Evolutionary conservation across 2,329 filamentous ascomycete genomes (phyloP).

Genomic region (Calonectria pseudoreteaudii): DNA sequence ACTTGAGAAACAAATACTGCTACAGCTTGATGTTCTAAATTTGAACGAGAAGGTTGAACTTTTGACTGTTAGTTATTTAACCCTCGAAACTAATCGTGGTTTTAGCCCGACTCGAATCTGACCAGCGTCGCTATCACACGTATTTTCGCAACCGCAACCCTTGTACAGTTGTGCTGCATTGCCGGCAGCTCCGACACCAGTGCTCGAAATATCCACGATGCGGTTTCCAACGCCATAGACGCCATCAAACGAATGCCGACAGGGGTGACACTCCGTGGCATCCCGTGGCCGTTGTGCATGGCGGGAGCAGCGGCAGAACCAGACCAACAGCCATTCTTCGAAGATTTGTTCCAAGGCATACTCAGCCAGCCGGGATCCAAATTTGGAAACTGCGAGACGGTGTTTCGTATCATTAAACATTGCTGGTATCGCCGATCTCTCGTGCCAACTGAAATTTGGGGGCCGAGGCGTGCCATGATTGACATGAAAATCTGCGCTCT

Average conservation of each 20-base stretch:
- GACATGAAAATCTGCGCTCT: slow-evolving; percentile 36
- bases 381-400: slow-evolving; percentile 34
- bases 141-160: slow-evolving; percentile 28
- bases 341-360: slow-evolving; percentile 15
- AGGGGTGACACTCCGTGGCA: slow-evolving; percentile 26
- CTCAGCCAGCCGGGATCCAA: slow-evolving; percentile 18
- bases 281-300: slow-evolving; percentile 32
- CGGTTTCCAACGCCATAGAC: slow-evolving; percentile 22
- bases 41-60: not conserved
- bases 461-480: slow-evolving; percentile 29
- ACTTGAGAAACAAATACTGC: not conserved
- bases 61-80: not conserved
- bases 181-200: not conserved
- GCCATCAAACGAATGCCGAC: slow-evolving; percentile 21
- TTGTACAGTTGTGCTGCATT: slow-evolving; percentile 28
- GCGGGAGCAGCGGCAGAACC: slow-evolving; percentile 29
- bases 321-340: slow-evolving; percentile 30
- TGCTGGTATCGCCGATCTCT: slow-evolving; percentile 25
- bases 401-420: slow-evolving; percentile 27
- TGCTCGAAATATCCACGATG: not conserved
- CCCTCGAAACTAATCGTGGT: not conserved
- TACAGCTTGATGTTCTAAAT: not conserved
- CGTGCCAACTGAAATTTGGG: slow-evolving; percentile 22
- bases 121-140: not conserved
- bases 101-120: not conserved